Base-by-base conservation (phyloP, 1,284 basidiomycete species). In the Ceratobasidium sp. region DNA sequence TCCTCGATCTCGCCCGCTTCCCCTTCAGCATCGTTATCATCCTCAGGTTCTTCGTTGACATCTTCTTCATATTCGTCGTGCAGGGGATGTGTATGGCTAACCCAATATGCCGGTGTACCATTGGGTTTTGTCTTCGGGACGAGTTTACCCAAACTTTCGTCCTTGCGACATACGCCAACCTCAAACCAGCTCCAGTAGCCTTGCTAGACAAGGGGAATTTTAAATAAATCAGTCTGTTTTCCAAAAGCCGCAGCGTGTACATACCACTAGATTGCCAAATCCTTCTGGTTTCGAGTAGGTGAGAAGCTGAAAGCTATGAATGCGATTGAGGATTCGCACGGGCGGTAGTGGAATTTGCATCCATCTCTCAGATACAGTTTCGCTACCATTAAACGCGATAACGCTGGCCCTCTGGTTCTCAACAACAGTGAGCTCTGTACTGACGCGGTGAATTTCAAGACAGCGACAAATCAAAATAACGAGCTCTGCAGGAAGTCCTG, bases 161-260 rank as follows among this genome's bases (percentile, higher is more conserved):
- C 28, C n/a, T 3, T 23, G 44, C 26, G 26, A 26, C 17, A 48
- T 20, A 75, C 26, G 6, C 44, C 48, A 56, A 75, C 10, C 9
- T 75, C 71, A 56, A 75, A 75, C 71, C 71, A 75, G 50, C 71
- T 75, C 71, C 71, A 75, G 5, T 48, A 75, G 10, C 71, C 71
- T n/a, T 28, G 26, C 71, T 75, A 26, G 33, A 12, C 20, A 52
- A 9, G 1, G 0, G 12, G 3, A 20, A 3, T 6, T 6, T 38
- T 54, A 15, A 28, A 20, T 1, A 26, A 20, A 33, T 33, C 33
- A 33, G 33, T 33, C 33, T 33, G 4, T 33, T 33, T 4, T 57
- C 23, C 26, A n/a, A 65, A 42, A 13, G 23, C 17, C 23, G 10
- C 15, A 62, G 26, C 3, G 26, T 17, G n/a, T 17, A 44, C 61